Percentiles rank a stretch among this genome's conserved stretches.
These are phyloP conservation scores for Erysimum cheiranthoides DNA, from an alignment of 345 rosid genomes.

Conservation along the genomic window DNA sequence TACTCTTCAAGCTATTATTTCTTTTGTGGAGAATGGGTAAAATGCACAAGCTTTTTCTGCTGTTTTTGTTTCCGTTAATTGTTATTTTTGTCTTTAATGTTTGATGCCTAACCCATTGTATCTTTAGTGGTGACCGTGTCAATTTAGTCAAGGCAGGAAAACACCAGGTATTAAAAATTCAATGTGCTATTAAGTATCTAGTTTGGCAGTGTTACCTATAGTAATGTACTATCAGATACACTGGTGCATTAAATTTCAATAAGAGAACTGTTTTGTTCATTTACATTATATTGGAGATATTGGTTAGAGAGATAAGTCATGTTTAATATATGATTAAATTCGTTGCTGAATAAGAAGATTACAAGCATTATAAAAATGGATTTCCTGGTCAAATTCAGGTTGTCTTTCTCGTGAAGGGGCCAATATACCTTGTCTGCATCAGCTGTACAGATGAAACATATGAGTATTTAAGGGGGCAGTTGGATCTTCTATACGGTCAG, in stretches of 20 bases:
- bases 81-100: background rate
- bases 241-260: background rate
- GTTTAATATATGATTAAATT: conserved; percentile 2
- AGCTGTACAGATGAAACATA: conserved; percentile 97
- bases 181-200: background rate
- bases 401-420: conserved; percentile 97
- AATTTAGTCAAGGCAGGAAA: conserved; percentile 87
- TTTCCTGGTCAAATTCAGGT: conserved; percentile 59
- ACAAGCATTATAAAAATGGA: background rate
- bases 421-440: conserved; percentile 96
- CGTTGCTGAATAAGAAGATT: background rate
- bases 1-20: conserved; percentile 97
- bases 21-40: conserved; percentile 96
- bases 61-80: conserved; percentile 19
- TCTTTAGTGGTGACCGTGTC: conserved; percentile 77
- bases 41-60: conserved; percentile 36
- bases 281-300: conserved; percentile 15
- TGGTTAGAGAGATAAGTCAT: background rate
- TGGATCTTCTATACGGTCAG: conserved; percentile 98
- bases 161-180: conserved; percentile 69
- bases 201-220: conserved; percentile 10
- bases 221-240: background rate
- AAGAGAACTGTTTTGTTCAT: background rate
- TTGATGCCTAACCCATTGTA: conserved; percentile 38
- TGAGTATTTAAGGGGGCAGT: conserved; percentile 80